Evolutionary conservation across 1,284 basidiomycete genomes (phyloP).

Genomic region (Cystobasidiaceae sp.): DNA sequence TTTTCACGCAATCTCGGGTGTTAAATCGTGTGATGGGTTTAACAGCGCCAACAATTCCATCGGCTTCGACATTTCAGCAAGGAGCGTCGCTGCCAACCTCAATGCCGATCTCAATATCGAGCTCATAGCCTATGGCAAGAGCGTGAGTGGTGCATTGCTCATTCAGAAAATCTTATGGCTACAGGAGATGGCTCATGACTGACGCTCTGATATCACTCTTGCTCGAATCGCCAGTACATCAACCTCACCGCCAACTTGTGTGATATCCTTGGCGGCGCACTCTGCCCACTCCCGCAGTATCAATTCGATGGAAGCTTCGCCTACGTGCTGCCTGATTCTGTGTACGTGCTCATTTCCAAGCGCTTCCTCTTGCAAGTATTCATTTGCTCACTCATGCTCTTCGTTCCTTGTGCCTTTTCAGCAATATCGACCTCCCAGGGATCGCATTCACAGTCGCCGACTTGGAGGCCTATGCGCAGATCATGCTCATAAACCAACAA

Average conservation of each 20-base stretch:
- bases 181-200: slow-evolving; percentile 67
- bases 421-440: slow-evolving; percentile 58
- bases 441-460: slow-evolving; percentile 86
- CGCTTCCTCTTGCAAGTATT: not conserved
- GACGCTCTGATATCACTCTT: slow-evolving; percentile 77
- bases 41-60: slow-evolving; percentile 22
- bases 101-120: slow-evolving; percentile 28
- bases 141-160: not conserved
- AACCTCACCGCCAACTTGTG: slow-evolving; percentile 72
- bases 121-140: slow-evolving; percentile 31
- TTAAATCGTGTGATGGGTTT: not conserved
- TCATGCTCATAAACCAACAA: slow-evolving; percentile 64
- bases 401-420: slow-evolving; percentile 35
- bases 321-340: slow-evolving; percentile 25
- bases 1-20: not conserved
- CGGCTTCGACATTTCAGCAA: slow-evolving; percentile 30
- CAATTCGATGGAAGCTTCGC: slow-evolving; percentile 63
- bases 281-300: slow-evolving; percentile 80
- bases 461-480: slow-evolving; percentile 79
- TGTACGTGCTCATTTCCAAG: slow-evolving; percentile 1
- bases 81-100: slow-evolving; percentile 28
- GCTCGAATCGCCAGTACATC: slow-evolving; percentile 63
- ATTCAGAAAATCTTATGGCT: slow-evolving; percentile 62
- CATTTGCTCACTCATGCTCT: not conserved
- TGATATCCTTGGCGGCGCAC: slow-evolving; percentile 63